These are phyloP conservation scores for Pleurotus giganteus DNA, from an alignment of 768 basidiomycete species.

Conservation along the genomic window DNA sequence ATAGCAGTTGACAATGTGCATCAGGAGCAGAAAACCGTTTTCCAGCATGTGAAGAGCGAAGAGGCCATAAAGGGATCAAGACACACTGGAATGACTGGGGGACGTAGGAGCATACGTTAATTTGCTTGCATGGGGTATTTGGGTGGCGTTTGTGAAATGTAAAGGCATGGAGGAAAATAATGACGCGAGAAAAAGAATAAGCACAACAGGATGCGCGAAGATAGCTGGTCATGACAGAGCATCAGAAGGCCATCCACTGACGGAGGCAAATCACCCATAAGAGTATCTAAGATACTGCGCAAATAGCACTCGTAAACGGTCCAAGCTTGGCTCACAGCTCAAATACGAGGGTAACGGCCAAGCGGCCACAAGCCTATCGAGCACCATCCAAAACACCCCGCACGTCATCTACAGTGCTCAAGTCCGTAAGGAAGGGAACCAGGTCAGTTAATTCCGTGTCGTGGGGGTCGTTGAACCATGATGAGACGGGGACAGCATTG, in stretches of 20 bases:
- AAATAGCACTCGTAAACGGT: background rate
- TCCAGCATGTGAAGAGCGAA: background rate
- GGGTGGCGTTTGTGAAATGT: background rate
- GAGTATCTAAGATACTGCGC: background rate
- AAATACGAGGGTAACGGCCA: background rate
- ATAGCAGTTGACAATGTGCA: background rate
- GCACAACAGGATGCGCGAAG: slow-evolving; percentile 2
- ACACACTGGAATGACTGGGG: too few relatives aligned
- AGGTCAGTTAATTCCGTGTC: slow-evolving; percentile 97
- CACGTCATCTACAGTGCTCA: slow-evolving; percentile 83
- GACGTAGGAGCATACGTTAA: slow-evolving; percentile 1
- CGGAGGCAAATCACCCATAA: slow-evolving; percentile 1
- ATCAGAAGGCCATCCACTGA: background rate
- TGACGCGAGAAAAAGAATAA: slow-evolving; percentile 2
- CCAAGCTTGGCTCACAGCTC: background rate
- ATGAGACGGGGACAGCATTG: slow-evolving; percentile 98
- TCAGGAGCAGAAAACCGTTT: background rate
- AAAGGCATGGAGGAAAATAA: slow-evolving; percentile 1
- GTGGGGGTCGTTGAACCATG: slow-evolving; percentile 99
- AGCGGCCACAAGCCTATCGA: slow-evolving; percentile 39
- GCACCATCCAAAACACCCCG: slow-evolving; percentile 88
- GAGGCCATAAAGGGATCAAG: background rate
- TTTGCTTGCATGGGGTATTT: slow-evolving; percentile 8
- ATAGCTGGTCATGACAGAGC: slow-evolving; percentile 2
- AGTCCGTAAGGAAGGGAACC: slow-evolving; percentile 90